Evolutionary conservation across 495 filamentous ascomycete genomes (phyloP), one percentile per base, ranked within the genome.

Genomic region (Lasiosphaeria ovina): DNA sequence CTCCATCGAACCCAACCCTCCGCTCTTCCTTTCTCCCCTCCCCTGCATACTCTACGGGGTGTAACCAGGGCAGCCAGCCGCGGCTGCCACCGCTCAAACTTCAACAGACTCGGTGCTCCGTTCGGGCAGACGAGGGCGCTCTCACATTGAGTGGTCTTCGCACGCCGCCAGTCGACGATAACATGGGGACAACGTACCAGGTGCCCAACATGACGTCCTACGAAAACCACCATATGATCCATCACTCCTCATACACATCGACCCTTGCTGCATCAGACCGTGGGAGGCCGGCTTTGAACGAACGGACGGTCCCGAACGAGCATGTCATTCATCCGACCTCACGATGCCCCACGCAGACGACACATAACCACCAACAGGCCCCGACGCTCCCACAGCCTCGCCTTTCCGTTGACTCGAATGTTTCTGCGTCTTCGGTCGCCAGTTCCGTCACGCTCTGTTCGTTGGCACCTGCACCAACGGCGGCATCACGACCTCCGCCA

Each of bases 161-260:
- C 63, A 82, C 80, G 58, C 81, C 81, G 36, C 81, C 81, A 6
- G 64, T 70, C 56, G 79, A 83, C 65, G 74, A 74, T 51, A 47
- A 47, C 44, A 81, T 81, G 69, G 80, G 71, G 55, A 75, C 79
- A 59, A 70, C 78, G 31, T 81, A 78, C 57, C 76, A 81, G 42
- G 66, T 77, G 59, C 66, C 71, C 40, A 72, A 73, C 57, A 69
- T 73, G 60, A 70, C 64, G 60, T 67, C 73, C 17, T 76, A 72
- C 72, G 77, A 77, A 48, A 74, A 66, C 57, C 72, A 76, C 48
- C 65, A 71, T 54, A 65, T 66, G 54, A 66, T 71, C 51, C 64
- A 72, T 47, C 64, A 74, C 35, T 66, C 75, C 10, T 59, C 66
- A 33, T 75, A 74, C 36, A 59, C 67, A 5, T 62, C 69, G 17